Conservation (phyloP, 345 rosid genomes). For the Streptanthus diversifolius region DNA sequence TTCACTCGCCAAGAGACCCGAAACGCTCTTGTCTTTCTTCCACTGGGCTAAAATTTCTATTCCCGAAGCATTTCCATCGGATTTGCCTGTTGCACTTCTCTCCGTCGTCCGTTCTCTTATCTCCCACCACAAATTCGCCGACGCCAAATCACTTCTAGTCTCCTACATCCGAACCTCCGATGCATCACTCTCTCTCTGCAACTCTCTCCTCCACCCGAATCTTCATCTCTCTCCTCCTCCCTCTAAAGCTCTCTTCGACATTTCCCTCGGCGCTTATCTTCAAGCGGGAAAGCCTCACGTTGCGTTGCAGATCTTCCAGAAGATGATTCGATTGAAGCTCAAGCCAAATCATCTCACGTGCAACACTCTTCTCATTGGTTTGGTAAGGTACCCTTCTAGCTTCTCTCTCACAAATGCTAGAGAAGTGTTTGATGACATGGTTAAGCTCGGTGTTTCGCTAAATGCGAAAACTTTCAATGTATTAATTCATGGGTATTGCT, state of each 20-base stretch:
- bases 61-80: slow-evolving; percentile 36
- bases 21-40: slow-evolving; percentile 59
- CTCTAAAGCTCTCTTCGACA: slow-evolving; percentile 56
- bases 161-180: slow-evolving; percentile 53
- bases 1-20: slow-evolving; percentile 40
- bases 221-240: slow-evolving; percentile 28
- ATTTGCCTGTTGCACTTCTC: slow-evolving; percentile 53
- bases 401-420: slow-evolving; percentile 50
- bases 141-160: slow-evolving; percentile 59
- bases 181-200: slow-evolving; percentile 44
- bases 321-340: slow-evolving; percentile 51
- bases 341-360: slow-evolving; percentile 68
- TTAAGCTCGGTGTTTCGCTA: slow-evolving; percentile 48
- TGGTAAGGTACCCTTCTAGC: slow-evolving; percentile 61
- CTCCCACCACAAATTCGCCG: slow-evolving; percentile 51
- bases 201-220: slow-evolving; percentile 45
- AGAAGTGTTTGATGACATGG: slow-evolving; percentile 50
- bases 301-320: slow-evolving; percentile 61
- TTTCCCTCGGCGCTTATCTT: slow-evolving; percentile 56
- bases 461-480: slow-evolving; percentile 55
- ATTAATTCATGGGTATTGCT: slow-evolving; percentile 68
- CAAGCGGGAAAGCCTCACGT: slow-evolving; percentile 55
- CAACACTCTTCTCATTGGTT: slow-evolving; percentile 58
- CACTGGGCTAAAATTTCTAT: slow-evolving; percentile 44
- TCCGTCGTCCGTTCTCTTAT: slow-evolving; percentile 57